Percentiles rank a stretch among this genome's conserved stretches.
Evolutionary conservation across 1,284 basidiomycete genomes (phyloP).

Genomic region (Malassezia japonica): DNA sequence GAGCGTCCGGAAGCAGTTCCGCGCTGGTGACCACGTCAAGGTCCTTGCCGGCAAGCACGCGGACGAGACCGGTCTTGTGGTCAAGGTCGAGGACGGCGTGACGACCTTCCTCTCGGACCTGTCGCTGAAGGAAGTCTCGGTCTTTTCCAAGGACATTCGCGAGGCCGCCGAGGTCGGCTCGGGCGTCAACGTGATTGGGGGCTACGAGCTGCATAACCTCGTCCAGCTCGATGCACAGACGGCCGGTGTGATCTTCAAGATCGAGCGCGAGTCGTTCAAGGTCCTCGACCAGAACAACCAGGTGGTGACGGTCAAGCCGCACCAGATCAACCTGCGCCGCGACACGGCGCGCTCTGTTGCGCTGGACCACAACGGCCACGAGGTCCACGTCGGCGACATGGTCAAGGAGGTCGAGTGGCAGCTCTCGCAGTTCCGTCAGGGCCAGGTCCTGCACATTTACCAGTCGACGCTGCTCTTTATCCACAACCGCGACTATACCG

Average conservation of each 20-base stretch:
- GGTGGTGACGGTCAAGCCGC: conserved; percentile 76
- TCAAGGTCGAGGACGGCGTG: conserved; percentile 69
- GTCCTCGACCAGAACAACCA: conserved; percentile 84
- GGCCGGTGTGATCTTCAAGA: conserved; percentile 93
- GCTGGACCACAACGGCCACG: conserved; percentile 75
- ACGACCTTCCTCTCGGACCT: conserved; percentile 97
- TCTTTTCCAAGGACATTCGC: conserved; percentile 92
- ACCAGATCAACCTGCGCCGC: conserved; percentile 78
- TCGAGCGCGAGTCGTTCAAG: conserved; percentile 86
- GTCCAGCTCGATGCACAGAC: conserved; percentile 90
- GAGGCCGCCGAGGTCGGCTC: conserved; percentile 93
- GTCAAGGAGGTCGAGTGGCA: conserved; percentile 88
- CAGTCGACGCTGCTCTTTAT: conserved; percentile 90
- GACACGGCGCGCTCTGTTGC: conserved; percentile 77
- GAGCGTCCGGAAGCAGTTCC: conserved; percentile 87
- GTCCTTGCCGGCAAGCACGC: conserved; percentile 90
- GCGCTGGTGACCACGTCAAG: conserved; percentile 95
- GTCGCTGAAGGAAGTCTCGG: conserved; percentile 88
- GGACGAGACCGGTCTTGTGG: conserved; percentile 90
- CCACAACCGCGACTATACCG: conserved; percentile 77
- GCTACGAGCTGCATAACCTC: conserved; percentile 90
- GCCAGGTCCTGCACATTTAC: conserved; percentile 85
- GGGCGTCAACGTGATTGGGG: conserved; percentile 74
- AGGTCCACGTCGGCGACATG: conserved; percentile 68
- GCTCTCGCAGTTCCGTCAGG: conserved; percentile 65